phyloP scores from a whole-genome alignment of 2,329 filamentous ascomycete genomes.

The Fusarium humuli region DNA sequence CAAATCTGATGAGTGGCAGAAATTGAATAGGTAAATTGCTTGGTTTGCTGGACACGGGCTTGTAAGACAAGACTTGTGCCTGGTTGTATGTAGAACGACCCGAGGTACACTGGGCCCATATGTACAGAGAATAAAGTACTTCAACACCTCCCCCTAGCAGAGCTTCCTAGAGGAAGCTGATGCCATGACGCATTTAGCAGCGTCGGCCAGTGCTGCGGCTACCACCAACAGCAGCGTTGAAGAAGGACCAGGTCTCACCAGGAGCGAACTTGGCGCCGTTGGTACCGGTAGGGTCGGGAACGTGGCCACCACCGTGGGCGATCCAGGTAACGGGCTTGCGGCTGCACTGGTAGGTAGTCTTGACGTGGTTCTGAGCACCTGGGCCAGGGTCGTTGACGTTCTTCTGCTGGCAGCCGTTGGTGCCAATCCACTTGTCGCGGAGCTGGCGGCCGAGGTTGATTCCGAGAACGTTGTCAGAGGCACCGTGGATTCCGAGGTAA shows the following conservation, averaged over 20 bases:
- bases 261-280: slow-evolving; percentile 38
- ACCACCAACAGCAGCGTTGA: slow-evolving; percentile 25
- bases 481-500: slow-evolving; percentile 56
- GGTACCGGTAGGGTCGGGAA: slow-evolving; percentile 33
- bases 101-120: background rate
- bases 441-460: slow-evolving; percentile 51
- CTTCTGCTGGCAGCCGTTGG: slow-evolving; percentile 52
- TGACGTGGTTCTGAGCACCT: slow-evolving; percentile 37
- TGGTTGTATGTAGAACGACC: slow-evolving; percentile 1
- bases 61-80: background rate
- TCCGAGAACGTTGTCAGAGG: slow-evolving; percentile 52
- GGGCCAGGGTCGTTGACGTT: slow-evolving; percentile 37
- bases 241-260: slow-evolving; percentile 45
- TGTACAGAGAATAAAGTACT: slow-evolving; percentile 15
- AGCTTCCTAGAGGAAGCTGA: too few species aligned
- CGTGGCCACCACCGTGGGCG: slow-evolving; percentile 45
- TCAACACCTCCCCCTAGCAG: background rate
- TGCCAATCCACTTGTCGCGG: slow-evolving; percentile 53
- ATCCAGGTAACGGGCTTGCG: slow-evolving; percentile 49
- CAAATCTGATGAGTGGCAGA: background rate
- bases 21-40: background rate
- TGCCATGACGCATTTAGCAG: background rate
- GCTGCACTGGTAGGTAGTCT: slow-evolving; percentile 47
- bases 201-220: slow-evolving; percentile 8
- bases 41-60: background rate